Percentiles rank a stretch among this genome's conserved stretches.
These are phyloP conservation scores for Tephrocybe sp. DNA, from an alignment of 768 basidiomycete species.

Conservation along the genomic window DNA sequence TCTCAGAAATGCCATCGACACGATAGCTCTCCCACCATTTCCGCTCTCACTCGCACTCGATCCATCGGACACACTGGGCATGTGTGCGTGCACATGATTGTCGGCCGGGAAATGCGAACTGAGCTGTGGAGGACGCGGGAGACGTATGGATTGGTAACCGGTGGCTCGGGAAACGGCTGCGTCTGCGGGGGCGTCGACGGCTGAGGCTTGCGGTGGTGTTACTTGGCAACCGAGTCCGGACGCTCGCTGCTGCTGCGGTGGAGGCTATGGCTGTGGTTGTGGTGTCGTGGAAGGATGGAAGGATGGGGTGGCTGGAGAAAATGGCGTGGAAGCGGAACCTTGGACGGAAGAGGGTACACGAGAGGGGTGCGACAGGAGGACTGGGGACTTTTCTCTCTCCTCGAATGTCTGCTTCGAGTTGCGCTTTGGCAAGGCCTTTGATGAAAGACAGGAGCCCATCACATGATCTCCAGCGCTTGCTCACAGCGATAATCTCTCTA, in stretches of 20 bases:
- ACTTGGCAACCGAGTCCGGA: conserved; percentile 5
- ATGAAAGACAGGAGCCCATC: too few relatives aligned
- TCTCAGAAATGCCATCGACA: conserved; percentile 5
- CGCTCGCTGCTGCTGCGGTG: neutral
- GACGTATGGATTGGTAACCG: conserved; percentile 26
- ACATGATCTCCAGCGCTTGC: too few relatives aligned
- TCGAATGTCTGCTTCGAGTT: conserved; percentile 11
- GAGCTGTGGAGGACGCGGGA: conserved; percentile 14
- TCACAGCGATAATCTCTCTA: too few relatives aligned
- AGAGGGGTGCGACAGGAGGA: conserved; percentile 19
- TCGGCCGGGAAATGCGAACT: too few relatives aligned
- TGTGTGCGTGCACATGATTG: neutral
- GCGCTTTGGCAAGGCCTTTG: conserved; percentile 1
- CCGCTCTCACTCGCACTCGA: too few relatives aligned
- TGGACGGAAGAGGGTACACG: neutral
- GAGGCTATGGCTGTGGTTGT: neutral
- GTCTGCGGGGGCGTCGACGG: neutral
- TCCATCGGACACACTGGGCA: neutral
- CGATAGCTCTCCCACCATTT: neutral
- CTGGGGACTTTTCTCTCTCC: conserved; percentile 1
- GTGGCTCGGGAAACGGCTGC: neutral
- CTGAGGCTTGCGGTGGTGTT: conserved; percentile 14
- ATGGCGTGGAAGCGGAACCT: too few relatives aligned
- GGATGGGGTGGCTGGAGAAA: neutral
- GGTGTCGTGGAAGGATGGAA: too few relatives aligned